A percentile compares a stretch with the other conserved stretches of the same genome.
These are phyloP conservation scores for Filosporella fistucella DNA, from an alignment of 495 filamentous ascomycete species.

Conservation along the genomic window DNA sequence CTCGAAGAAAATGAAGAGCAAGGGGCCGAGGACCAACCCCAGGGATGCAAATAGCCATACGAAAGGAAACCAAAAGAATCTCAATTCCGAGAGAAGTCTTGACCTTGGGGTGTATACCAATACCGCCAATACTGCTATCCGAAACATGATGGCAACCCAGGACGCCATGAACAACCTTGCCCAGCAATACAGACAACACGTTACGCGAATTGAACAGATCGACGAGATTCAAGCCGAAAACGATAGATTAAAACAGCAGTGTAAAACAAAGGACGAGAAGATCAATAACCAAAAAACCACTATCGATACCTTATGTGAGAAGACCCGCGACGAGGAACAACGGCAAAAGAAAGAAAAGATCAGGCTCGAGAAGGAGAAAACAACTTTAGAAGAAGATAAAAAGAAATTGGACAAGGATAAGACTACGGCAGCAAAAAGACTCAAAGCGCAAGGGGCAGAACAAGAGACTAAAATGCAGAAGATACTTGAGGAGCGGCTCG, in stretches of 20 bases:
- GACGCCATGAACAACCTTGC: no score
- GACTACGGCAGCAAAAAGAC: constrained; percentile 1
- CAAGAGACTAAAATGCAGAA: constrained; percentile 4
- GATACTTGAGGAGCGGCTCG: constrained; percentile 1
- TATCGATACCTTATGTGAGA: constrained; percentile 8
- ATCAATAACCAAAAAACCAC: constrained; percentile 9
- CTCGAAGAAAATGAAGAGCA: no score
- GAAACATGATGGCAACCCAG: no score
- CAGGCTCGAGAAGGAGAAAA: constrained; percentile 1
- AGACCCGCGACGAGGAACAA: neutral
- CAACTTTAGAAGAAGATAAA: constrained; percentile 4
- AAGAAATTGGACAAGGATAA: constrained; percentile 3
- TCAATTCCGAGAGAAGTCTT: no score
- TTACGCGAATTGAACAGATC: no score
- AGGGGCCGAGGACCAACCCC: no score
- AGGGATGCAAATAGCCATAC: no score
- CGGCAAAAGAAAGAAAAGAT: constrained; percentile 1
- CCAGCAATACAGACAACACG: no score
- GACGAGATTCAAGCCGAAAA: no score
- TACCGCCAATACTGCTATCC: no score
- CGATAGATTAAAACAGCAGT: constrained; percentile 8
- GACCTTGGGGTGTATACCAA: no score
- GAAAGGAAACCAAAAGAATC: no score
- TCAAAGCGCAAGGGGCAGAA: constrained; percentile 5
- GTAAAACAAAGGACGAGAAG: constrained; percentile 8